A percentile compares a stretch with the other conserved stretches of the same genome.
phyloP scores from a whole-genome alignment of 2,329 filamentous ascomycete genomes.

The Aphanoascus verrucosus region DNA sequence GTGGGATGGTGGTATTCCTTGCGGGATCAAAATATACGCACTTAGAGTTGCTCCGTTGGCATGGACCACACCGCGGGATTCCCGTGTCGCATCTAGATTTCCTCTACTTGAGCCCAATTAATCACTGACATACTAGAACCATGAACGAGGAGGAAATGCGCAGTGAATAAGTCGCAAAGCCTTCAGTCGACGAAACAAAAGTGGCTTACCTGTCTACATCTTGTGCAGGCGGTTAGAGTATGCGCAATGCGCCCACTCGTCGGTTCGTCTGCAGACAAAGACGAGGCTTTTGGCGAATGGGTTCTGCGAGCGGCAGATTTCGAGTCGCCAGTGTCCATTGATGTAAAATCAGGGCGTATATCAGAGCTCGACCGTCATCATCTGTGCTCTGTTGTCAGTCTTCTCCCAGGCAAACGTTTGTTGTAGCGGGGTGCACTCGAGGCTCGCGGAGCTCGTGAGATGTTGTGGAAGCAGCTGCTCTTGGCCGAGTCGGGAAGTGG shows the following conservation, averaged over 20 bases:
- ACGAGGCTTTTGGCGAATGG: not conserved
- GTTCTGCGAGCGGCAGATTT: slow-evolving; percentile 3
- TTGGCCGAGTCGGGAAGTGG: slow-evolving; percentile 7
- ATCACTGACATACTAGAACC: not conserved
- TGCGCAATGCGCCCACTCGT: slow-evolving; percentile 13
- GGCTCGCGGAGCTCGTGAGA: not conserved
- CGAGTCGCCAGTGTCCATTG: slow-evolving; percentile 10
- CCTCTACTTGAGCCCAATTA: slow-evolving; percentile 44
- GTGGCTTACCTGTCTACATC: slow-evolving; percentile 14
- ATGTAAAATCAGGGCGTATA: not conserved
- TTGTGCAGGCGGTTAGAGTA: slow-evolving; percentile 14
- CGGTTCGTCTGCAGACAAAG: slow-evolving; percentile 1
- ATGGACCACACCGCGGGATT: slow-evolving; percentile 81
- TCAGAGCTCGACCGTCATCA: not conserved
- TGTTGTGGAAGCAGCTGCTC: not conserved
- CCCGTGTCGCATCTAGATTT: slow-evolving; percentile 95
- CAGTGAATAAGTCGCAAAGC: not conserved
- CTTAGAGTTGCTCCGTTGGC: slow-evolving; percentile 77
- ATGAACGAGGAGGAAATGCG: not conserved
- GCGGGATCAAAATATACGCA: slow-evolving; percentile 94
- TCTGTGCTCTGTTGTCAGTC: not conserved
- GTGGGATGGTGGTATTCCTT: slow-evolving; percentile 73
- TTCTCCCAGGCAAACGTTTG: not conserved
- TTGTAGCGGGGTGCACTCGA: not conserved
- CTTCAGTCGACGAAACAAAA: not conserved